Percentiles rank a stretch among this genome's conserved stretches.
phyloP scores from a whole-genome alignment of 2,329 filamentous ascomycete genomes.

The Penicillium psychrosexuale region DNA sequence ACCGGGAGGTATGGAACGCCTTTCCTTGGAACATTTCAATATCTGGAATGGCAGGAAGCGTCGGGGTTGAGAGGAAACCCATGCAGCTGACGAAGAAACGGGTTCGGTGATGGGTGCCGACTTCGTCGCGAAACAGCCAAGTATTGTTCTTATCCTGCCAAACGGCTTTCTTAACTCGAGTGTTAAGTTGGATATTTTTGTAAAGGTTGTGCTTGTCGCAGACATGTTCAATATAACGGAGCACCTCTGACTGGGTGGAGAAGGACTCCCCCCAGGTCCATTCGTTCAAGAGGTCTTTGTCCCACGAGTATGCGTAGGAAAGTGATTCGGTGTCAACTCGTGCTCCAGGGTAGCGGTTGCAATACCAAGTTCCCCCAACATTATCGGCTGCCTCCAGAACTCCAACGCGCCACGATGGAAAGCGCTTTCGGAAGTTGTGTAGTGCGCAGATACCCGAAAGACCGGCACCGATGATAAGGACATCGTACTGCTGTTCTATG shows the following conservation, averaged over 20 bases:
- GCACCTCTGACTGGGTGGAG: constrained; percentile 33
- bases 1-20: constrained; percentile 41
- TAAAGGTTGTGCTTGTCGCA: constrained; percentile 33
- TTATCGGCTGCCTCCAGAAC: constrained; percentile 15
- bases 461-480: constrained; percentile 49
- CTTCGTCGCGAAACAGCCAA: constrained; percentile 33
- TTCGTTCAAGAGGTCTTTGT: constrained; percentile 22
- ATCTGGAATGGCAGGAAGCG: constrained; percentile 38
- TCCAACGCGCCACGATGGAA: constrained; percentile 12
- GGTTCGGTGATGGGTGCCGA: constrained; percentile 20
- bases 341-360: constrained; percentile 49
- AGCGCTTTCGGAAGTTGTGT: constrained; percentile 13
- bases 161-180: constrained; percentile 31
- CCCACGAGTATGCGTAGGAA: constrained; percentile 39
- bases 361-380: constrained; percentile 49
- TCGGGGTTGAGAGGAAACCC: constrained; percentile 39
- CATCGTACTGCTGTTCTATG: constrained; percentile 27
- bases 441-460: constrained; percentile 38
- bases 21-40: constrained; percentile 41
- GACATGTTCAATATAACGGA: constrained; percentile 36
- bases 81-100: constrained; percentile 40
- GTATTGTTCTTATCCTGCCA: constrained; percentile 30
- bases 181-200: constrained; percentile 43
- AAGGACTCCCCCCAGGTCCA: constrained; percentile 41
- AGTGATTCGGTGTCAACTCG: constrained; percentile 48